Conservation (phyloP, 2,329 filamentous ascomycete species). For the Xylaria arbuscula region DNA sequence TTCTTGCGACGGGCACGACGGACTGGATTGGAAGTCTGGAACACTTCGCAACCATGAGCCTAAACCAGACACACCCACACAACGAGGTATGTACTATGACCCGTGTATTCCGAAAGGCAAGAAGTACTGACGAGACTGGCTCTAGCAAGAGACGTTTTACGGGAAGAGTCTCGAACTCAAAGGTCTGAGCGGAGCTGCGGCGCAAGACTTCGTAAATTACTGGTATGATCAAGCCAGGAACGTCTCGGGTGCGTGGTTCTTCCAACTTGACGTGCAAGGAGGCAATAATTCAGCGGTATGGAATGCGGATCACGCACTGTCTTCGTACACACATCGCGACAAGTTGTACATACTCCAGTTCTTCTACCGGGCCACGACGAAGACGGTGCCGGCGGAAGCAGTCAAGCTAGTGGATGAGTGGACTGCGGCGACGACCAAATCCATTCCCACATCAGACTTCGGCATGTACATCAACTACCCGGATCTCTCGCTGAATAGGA, state of each 20-base stretch:
- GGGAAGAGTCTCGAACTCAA: constrained; percentile 56
- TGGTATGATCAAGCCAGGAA: constrained; percentile 55
- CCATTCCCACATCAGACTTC: constrained; percentile 42
- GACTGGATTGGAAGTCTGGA: constrained; percentile 50
- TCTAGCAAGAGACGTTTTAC: constrained; percentile 57
- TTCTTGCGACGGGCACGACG: constrained; percentile 49
- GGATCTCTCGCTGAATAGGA: constrained; percentile 59
- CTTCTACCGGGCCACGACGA: constrained; percentile 54
- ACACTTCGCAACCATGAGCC: constrained; percentile 49
- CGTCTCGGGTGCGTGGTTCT: constrained; percentile 54
- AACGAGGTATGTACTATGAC: constrained; percentile 44
- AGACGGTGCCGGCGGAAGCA: constrained; percentile 46
- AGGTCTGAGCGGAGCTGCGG: constrained; percentile 50
- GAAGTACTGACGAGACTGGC: constrained; percentile 30
- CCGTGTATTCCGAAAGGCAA: background rate
- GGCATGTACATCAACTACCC: constrained; percentile 64
- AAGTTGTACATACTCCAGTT: constrained; percentile 63
- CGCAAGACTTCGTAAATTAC: constrained; percentile 54
- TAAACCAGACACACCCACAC: constrained; percentile 48
- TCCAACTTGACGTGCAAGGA: constrained; percentile 57
- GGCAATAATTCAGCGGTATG: constrained; percentile 54
- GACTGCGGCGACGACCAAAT: constrained; percentile 42
- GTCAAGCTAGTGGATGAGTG: constrained; percentile 47
- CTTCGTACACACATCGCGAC: constrained; percentile 57
- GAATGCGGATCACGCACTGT: constrained; percentile 45